Conservation (phyloP, 345 rosid genomes). For the Gossypium australe region DNA sequence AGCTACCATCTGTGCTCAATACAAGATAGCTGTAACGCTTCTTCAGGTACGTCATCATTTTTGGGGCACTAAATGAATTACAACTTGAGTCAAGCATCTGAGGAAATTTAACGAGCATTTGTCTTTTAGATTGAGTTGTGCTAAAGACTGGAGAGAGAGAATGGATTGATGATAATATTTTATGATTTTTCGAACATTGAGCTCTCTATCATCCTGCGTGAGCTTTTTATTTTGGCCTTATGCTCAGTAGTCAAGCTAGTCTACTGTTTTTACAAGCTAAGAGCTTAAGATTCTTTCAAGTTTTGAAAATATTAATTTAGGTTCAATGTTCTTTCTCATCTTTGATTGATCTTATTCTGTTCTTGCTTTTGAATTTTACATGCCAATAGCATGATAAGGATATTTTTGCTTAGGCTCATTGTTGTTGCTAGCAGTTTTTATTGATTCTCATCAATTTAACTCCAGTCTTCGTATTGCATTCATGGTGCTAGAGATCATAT, state of each 20-base stretch:
- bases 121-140: not conserved
- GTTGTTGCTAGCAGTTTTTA: not conserved
- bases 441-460: not conserved
- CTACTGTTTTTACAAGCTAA: not conserved
- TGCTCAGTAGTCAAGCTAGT: not conserved
- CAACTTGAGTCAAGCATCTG: not conserved
- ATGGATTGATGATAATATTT: not conserved
- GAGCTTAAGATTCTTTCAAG: not conserved
- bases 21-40: constrained; percentile 93
- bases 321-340: not conserved
- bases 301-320: not conserved
- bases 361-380: not conserved
- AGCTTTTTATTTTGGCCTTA: not conserved
- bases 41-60: constrained; percentile 50
- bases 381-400: not conserved
- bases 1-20: constrained; percentile 96
- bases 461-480: not conserved
- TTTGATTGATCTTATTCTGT: not conserved
- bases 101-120: not conserved
- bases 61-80: not conserved
- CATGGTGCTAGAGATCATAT: not conserved
- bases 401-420: not conserved
- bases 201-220: not conserved
- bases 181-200: not conserved
- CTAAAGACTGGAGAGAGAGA: not conserved